These are phyloP conservation scores for Aspergillus udagawae DNA, from an alignment of 2,329 filamentous ascomycete genomes.

Conservation along the genomic window DNA sequence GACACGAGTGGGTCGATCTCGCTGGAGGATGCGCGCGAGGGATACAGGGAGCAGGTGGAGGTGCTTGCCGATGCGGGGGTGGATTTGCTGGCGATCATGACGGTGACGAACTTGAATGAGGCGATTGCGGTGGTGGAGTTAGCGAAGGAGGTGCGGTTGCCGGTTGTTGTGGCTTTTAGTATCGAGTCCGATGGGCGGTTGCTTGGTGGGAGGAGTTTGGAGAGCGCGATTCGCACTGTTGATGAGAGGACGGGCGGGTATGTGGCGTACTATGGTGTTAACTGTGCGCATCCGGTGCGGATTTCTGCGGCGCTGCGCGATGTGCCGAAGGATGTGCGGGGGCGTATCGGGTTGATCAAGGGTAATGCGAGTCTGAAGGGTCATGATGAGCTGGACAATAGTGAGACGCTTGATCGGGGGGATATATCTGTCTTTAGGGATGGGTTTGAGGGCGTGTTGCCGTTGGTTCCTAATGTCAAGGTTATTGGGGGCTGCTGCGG, in stretches of 20 bases:
- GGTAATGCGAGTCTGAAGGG: constrained; percentile 4
- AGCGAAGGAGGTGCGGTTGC: constrained; percentile 1
- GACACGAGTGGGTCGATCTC: neutral
- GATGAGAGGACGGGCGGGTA: neutral
- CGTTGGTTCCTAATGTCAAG: constrained; percentile 1
- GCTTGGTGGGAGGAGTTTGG: constrained; percentile 1
- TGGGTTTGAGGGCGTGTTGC: neutral
- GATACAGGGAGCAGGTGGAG: constrained; percentile 1
- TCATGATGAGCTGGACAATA: constrained; percentile 6
- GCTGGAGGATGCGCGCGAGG: neutral
- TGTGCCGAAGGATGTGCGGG: neutral
- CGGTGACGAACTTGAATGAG: constrained; percentile 5
- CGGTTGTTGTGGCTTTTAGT: constrained; percentile 6
- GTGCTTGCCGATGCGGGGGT: constrained; percentile 5
- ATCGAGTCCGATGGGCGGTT: neutral
- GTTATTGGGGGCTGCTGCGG: constrained; percentile 11
- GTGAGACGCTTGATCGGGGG: constrained; percentile 2
- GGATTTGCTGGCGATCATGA: constrained; percentile 2
- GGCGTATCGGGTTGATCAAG: constrained; percentile 1
- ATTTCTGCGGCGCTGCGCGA: neutral
- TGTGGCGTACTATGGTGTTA: constrained; percentile 2
- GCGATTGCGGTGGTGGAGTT: constrained; percentile 5
- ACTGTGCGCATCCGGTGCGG: constrained; percentile 3
- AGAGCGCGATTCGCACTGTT: neutral
- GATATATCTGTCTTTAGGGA: neutral